Conservation (phyloP, 306 rosid species). For the Fragaria nilgerrensis region DNA sequence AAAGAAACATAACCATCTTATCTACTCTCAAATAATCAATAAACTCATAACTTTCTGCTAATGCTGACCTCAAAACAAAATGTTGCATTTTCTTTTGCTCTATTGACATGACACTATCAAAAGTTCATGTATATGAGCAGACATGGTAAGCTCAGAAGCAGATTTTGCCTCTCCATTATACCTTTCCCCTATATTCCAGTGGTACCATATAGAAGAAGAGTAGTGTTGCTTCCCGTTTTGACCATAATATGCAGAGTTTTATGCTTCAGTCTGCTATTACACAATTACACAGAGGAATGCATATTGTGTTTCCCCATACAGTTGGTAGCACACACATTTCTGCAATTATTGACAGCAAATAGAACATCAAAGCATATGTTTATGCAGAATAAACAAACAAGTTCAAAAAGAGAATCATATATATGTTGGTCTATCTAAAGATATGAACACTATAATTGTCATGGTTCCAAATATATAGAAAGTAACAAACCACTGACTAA, state of each 20-base stretch:
- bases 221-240: not conserved
- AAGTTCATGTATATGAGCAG: too few relatives aligned
- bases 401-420: not conserved
- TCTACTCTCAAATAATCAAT: too few relatives aligned
- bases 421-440: not conserved
- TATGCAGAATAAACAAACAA: not conserved
- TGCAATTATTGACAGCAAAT: not conserved
- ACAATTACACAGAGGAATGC: too few relatives aligned
- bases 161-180: not conserved
- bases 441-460: not conserved
- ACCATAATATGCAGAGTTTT: not conserved
- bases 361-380: not conserved
- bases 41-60: too few relatives aligned
- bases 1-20: too few relatives aligned
- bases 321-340: not conserved
- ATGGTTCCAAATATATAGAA: not conserved
- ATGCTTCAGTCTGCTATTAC: too few relatives aligned
- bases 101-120: too few relatives aligned
- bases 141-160: not conserved
- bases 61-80: too few relatives aligned
- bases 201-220: not conserved
- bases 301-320: too few relatives aligned
- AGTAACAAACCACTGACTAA: not conserved
- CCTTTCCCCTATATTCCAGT: not conserved
- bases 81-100: too few relatives aligned